Percentiles rank a stretch among this genome's conserved stretches.
These are phyloP conservation scores for Tulasnella sp. DNA, from an alignment of 768 basidiomycete species.

Conservation along the genomic window DNA sequence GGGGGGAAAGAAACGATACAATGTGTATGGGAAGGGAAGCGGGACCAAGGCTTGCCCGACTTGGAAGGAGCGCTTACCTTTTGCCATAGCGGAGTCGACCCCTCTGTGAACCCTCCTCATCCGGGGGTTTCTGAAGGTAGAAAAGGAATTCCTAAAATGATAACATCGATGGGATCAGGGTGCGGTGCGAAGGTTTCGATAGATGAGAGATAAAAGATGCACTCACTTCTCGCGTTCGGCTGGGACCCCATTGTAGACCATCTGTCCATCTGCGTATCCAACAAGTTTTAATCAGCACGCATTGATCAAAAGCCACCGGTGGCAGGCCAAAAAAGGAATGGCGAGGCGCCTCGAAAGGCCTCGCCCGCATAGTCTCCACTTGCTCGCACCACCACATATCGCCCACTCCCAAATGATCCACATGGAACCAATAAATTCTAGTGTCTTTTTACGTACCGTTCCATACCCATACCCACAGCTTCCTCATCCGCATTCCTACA, in stretches of 20 bases:
- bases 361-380: background rate
- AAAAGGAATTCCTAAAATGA: conserved; percentile 11
- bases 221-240: conserved; percentile 15
- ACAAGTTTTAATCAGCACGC: background rate
- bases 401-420: background rate
- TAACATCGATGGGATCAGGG: too few species aligned
- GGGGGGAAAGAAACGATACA: background rate
- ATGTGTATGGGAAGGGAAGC: background rate
- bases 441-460: conserved; percentile 1
- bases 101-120: conserved; percentile 2
- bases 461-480: conserved; percentile 17
- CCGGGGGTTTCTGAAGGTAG: conserved; percentile 10
- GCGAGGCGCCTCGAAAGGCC: background rate
- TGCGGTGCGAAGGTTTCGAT: too few species aligned
- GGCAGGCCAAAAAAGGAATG: background rate
- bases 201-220: too few species aligned
- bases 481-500: conserved; percentile 14
- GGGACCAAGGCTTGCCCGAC: background rate
- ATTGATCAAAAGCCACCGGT: background rate
- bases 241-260: conserved; percentile 12
- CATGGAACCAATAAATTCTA: background rate
- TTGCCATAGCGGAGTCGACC: conserved; percentile 10
- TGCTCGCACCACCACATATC: background rate
- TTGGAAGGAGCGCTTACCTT: conserved; percentile 7
- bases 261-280: conserved; percentile 8